phyloP scores from a whole-genome alignment of 768 basidiomycete genomes.

The Lactarius sp. region DNA sequence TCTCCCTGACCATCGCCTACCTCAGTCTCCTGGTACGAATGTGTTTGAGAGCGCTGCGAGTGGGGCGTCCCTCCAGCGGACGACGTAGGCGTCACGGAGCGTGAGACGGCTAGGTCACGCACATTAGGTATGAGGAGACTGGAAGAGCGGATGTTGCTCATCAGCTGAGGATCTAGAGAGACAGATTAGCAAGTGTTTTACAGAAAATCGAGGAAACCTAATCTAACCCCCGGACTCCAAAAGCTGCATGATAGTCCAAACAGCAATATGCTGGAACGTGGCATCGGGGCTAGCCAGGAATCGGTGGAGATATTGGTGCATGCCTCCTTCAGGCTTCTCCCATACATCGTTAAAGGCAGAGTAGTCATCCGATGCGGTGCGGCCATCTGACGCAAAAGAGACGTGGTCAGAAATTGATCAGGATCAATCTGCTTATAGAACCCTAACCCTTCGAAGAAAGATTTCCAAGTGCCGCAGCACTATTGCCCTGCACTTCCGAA shows the following conservation, averaged over 20 bases:
- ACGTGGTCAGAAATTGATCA: neutral
- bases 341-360: slow-evolving; percentile 97
- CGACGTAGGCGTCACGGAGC: slow-evolving; percentile 62
- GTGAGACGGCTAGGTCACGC: slow-evolving; percentile 71
- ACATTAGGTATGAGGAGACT: slow-evolving; percentile 80
- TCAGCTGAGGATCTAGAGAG: slow-evolving; percentile 72
- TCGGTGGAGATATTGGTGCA: slow-evolving; percentile 90
- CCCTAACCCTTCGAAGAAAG: slow-evolving; percentile 87
- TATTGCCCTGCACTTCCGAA: slow-evolving; percentile 98
- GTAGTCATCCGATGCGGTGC: slow-evolving; percentile 80
- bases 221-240: slow-evolving; percentile 86
- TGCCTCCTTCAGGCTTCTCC: slow-evolving; percentile 96
- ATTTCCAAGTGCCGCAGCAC: slow-evolving; percentile 95
- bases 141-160: slow-evolving; percentile 86
- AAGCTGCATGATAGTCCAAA: slow-evolving; percentile 98
- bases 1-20: slow-evolving; percentile 87
- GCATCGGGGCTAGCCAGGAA: slow-evolving; percentile 92
- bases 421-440: neutral
- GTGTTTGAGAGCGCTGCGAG: slow-evolving; percentile 60
- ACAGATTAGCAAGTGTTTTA: slow-evolving; percentile 3
- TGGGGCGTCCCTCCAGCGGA: slow-evolving; percentile 66
- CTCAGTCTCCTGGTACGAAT: slow-evolving; percentile 79
- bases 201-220: neutral
- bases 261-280: slow-evolving; percentile 99
- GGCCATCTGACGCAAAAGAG: slow-evolving; percentile 51